Base-by-base conservation (phyloP, 257 asterid genomes). In the Fraxinus anomala region DNA sequence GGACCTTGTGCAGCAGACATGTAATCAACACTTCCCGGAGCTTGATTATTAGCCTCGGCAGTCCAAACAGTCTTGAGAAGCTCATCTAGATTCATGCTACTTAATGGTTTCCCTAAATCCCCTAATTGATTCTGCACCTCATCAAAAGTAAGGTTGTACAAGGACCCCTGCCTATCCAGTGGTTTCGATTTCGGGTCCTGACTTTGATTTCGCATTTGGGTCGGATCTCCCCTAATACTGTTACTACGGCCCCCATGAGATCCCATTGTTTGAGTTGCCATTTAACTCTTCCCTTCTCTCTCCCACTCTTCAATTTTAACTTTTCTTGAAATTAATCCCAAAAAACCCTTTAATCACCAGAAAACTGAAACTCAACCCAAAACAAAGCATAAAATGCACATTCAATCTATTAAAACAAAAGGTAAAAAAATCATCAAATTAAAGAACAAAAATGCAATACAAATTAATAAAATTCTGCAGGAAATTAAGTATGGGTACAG, bases 71-170 rank as follows among this genome's bases (percentile, higher is more conserved):
- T 90, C 91, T 88, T 95, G 33, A 95, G 88, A 81, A 95, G 97
- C 87, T 95, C 99, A 83, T 95, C 96, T 56, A 95, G 92, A 87
- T 95, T 92, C 99, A 95, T 92, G 76, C 92, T 91, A 74, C 89
- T 84, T 0, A 95, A 83, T 54, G 98, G 97, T 81, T 90, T 92
- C 74, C 91, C 96, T 56, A 89, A 77, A 87, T 91, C 96, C 76
- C 96, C 91, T 72, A 95, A 88, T 69, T 95, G 97, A 71, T 81
- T 89, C 76, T 92, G 96, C 73, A 95, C 97, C 88, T 94, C 97
- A 78, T 94, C 98, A 75, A 94, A 94, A 73, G 98, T 94, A 85
- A 94, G 97, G 78, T 82, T 90, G 83, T 92, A 92, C 44, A 92
- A 31, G 12, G 98, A 94, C 24, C 97, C 96, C 82, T 92, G 92